phyloP scores from a whole-genome alignment of 192 early-diverging fungal species.

The Paraglomus occultum region DNA sequence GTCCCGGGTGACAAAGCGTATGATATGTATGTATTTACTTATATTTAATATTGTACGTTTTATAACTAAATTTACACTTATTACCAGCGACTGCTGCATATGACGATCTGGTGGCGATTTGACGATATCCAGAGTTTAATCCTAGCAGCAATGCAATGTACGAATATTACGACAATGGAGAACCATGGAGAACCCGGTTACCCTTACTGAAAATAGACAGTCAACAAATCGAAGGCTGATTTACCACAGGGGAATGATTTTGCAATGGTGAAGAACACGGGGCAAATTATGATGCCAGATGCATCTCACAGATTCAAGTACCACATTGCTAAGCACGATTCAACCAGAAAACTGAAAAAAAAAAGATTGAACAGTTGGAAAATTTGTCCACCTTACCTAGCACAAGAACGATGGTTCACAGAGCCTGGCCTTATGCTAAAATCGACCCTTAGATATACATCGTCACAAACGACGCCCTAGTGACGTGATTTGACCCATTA shows the following conservation, averaged over 20 bases:
- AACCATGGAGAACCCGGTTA: background rate
- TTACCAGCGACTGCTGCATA: background rate
- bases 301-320: background rate
- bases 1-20: slow-evolving; percentile 4
- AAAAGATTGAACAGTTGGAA: background rate
- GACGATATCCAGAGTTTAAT: background rate
- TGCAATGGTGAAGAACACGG: background rate
- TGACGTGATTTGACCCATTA: too few species aligned
- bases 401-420: background rate
- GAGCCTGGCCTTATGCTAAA: background rate
- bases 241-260: slow-evolving; percentile 14
- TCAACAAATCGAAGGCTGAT: slow-evolving; percentile 2
- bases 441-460: background rate
- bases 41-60: background rate
- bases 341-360: background rate
- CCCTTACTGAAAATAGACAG: background rate
- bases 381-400: background rate
- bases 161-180: background rate
- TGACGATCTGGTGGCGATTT: slow-evolving; percentile 2
- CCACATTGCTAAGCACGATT: background rate
- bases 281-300: background rate
- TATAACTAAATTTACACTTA: background rate
- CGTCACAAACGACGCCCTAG: too few species aligned
- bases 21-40: slow-evolving; percentile 2
- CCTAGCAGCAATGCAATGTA: background rate